These are phyloP conservation scores for Neurospora pannonica DNA, from an alignment of 495 filamentous ascomycete species.

Conservation along the genomic window DNA sequence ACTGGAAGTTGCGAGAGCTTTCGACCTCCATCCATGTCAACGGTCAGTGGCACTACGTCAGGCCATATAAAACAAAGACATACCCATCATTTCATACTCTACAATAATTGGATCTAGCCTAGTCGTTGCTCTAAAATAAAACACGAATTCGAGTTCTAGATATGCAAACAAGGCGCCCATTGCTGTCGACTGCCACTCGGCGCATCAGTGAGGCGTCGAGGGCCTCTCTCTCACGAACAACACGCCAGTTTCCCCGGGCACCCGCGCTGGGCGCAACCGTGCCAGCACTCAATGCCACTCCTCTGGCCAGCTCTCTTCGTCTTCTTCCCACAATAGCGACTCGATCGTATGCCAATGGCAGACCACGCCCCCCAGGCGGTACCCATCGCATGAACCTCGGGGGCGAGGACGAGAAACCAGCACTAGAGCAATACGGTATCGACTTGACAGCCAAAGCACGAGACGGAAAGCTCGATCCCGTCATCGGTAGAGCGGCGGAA, in stretches of 20 bases:
- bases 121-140: neutral
- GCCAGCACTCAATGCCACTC: neutral
- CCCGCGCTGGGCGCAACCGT: slow-evolving; percentile 8
- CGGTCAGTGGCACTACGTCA: neutral
- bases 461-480: slow-evolving; percentile 86
- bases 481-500: slow-evolving; percentile 85
- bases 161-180: slow-evolving; percentile 32
- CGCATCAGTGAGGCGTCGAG: slow-evolving; percentile 24
- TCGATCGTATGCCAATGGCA: slow-evolving; percentile 65
- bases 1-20: slow-evolving; percentile 22
- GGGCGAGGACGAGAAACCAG: slow-evolving; percentile 69
- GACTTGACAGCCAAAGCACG: slow-evolving; percentile 82
- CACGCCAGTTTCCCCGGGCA: slow-evolving; percentile 16
- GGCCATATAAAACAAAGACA: neutral
- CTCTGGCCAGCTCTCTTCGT: slow-evolving; percentile 5
- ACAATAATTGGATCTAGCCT: neutral
- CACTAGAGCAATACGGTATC: slow-evolving; percentile 81
- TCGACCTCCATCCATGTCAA: slow-evolving; percentile 11
- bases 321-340: slow-evolving; percentile 18
- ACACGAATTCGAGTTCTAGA: neutral
- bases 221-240: slow-evolving; percentile 13
- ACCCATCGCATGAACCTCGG: slow-evolving; percentile 89
- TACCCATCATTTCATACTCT: neutral
- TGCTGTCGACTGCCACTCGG: slow-evolving; percentile 27
- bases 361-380: slow-evolving; percentile 79